phyloP scores from a whole-genome alignment of 2,329 filamentous ascomycete genomes.

The Trichoderma lentiforme region DNA sequence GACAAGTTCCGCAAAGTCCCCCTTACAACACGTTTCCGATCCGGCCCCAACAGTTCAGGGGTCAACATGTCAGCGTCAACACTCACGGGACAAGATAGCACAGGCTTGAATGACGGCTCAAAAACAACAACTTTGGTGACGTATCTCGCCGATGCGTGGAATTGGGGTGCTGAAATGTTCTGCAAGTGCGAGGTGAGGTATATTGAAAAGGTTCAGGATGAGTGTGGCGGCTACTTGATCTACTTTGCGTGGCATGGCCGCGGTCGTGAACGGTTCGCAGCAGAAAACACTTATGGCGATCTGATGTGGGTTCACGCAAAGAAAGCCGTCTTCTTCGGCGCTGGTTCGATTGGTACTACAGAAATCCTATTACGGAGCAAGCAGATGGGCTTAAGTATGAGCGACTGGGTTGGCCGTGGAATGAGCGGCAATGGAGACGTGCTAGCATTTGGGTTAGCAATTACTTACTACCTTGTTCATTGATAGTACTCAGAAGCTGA shows the following conservation, averaged over 20 bases:
- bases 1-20: slow-evolving; percentile 54
- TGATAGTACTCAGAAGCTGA: not conserved
- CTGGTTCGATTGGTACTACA: slow-evolving; percentile 61
- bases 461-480: not conserved
- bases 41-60: slow-evolving; percentile 60
- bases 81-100: slow-evolving; percentile 59
- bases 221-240: slow-evolving; percentile 54
- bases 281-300: slow-evolving; percentile 50
- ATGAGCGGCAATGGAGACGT: slow-evolving; percentile 68
- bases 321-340: slow-evolving; percentile 63
- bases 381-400: slow-evolving; percentile 56
- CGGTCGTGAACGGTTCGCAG: slow-evolving; percentile 52
- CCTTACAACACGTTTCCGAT: slow-evolving; percentile 61
- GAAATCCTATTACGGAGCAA: slow-evolving; percentile 62
- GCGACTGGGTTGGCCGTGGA: slow-evolving; percentile 53
- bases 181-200: slow-evolving; percentile 66
- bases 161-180: slow-evolving; percentile 69
- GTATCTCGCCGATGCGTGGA: slow-evolving; percentile 67
- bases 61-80: slow-evolving; percentile 60
- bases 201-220: slow-evolving; percentile 49
- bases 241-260: slow-evolving; percentile 63
- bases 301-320: slow-evolving; percentile 66
- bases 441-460: slow-evolving; percentile 55
- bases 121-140: slow-evolving; percentile 65
- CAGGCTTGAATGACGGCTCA: slow-evolving; percentile 64